Evolutionary conservation across 2,329 filamentous ascomycete species (phyloP).

Genomic region (Nannizzia gypsea): DNA sequence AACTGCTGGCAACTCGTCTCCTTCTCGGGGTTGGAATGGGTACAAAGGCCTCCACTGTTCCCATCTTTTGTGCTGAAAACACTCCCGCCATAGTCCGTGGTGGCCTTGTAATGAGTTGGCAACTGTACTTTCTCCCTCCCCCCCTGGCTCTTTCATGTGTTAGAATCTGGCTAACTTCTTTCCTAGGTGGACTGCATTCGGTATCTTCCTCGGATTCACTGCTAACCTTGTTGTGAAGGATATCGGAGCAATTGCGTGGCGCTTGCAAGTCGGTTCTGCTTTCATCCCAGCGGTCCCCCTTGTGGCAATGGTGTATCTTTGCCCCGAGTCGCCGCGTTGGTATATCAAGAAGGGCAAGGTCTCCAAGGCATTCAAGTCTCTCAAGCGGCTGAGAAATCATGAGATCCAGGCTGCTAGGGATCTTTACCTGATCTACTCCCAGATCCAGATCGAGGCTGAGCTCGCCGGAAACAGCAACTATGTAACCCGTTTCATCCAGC

Average conservation of each 20-base stretch:
- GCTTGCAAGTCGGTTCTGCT: slow-evolving; percentile 52
- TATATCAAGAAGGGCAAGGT: slow-evolving; percentile 56
- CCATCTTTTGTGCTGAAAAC: slow-evolving; percentile 46
- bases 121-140: slow-evolving; percentile 25
- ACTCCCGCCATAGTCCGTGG: slow-evolving; percentile 45
- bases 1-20: slow-evolving; percentile 46
- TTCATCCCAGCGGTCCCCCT: slow-evolving; percentile 54
- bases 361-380: slow-evolving; percentile 47
- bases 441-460: slow-evolving; percentile 38
- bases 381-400: slow-evolving; percentile 46
- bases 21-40: slow-evolving; percentile 53
- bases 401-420: slow-evolving; percentile 51
- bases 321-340: slow-evolving; percentile 56
- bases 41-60: slow-evolving; percentile 46
- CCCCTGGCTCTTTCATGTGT: too few species aligned
- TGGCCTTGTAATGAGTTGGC: slow-evolving; percentile 46
- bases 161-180: slow-evolving; percentile 20
- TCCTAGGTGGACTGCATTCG: slow-evolving; percentile 43
- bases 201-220: slow-evolving; percentile 54
- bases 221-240: slow-evolving; percentile 55
- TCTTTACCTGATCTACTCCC: slow-evolving; percentile 48
- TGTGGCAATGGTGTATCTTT: slow-evolving; percentile 46
- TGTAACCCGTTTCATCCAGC: slow-evolving; percentile 45
- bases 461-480: slow-evolving; percentile 43
- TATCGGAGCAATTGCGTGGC: slow-evolving; percentile 48